These are phyloP conservation scores for Saccharomycopsis capsularis DNA, from an alignment of 805 yeast genomes.

Conservation along the genomic window DNA sequence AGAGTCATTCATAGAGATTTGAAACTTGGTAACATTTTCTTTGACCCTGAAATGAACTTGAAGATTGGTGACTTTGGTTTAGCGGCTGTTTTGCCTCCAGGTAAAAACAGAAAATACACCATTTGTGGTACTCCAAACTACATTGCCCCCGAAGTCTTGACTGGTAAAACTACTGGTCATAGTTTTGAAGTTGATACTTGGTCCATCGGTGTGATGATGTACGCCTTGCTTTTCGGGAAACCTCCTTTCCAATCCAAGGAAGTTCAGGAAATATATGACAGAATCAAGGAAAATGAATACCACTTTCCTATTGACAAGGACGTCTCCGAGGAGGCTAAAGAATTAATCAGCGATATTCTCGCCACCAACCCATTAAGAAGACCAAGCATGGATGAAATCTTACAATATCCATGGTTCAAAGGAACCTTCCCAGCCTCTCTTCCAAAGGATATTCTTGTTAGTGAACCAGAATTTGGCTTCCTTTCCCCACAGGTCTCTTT, in stretches of 20 bases:
- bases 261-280: slow-evolving; percentile 83
- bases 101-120: slow-evolving; percentile 75
- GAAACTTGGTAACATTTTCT: slow-evolving; percentile 91
- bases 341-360: slow-evolving; percentile 64
- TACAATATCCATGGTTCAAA: slow-evolving; percentile 80
- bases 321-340: slow-evolving; percentile 65
- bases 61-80: slow-evolving; percentile 97
- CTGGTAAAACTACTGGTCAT: slow-evolving; percentile 83
- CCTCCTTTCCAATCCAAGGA: slow-evolving; percentile 98
- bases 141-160: slow-evolving; percentile 95
- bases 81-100: slow-evolving; percentile 82
- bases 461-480: slow-evolving; percentile 51
- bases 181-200: slow-evolving; percentile 93
- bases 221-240: slow-evolving; percentile 84
- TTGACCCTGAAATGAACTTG: slow-evolving; percentile 88
- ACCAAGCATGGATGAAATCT: slow-evolving; percentile 72
- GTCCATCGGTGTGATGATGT: slow-evolving; percentile 97
- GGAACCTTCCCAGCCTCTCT: slow-evolving; percentile 76
- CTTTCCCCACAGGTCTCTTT: slow-evolving; percentile 56
- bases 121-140: slow-evolving; percentile 99
- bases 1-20: slow-evolving; percentile 93
- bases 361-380: slow-evolving; percentile 73
- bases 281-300: slow-evolving; percentile 79
- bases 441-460: slow-evolving; percentile 53
- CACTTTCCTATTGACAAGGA: slow-evolving; percentile 64